These are phyloP conservation scores for Stagonosporopsis tanaceti DNA, from an alignment of 2,329 filamentous ascomycete species.

Conservation along the genomic window DNA sequence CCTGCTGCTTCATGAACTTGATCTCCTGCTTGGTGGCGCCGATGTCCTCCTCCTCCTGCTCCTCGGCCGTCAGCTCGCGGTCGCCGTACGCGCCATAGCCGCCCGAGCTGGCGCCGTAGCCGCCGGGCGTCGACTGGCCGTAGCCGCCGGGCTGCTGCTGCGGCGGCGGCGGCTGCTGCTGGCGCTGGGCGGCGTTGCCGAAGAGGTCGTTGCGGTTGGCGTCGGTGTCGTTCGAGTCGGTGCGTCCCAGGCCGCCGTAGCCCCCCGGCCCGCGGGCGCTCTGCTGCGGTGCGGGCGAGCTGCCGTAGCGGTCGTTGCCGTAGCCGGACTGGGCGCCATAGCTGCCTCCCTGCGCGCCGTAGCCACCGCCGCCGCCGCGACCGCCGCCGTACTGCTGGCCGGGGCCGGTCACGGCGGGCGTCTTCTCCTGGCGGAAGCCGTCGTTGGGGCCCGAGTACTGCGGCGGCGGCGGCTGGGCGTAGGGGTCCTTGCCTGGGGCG, in stretches of 20 bases:
- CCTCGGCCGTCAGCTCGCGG: slow-evolving; percentile 81
- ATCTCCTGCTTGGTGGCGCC: slow-evolving; percentile 77
- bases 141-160: slow-evolving; percentile 42
- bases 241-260: slow-evolving; percentile 49
- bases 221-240: slow-evolving; percentile 59
- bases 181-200: slow-evolving; percentile 62
- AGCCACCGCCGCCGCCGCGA: slow-evolving; percentile 33
- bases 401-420: slow-evolving; percentile 52
- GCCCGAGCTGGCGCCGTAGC: slow-evolving; percentile 32
- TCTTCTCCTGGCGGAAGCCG: slow-evolving; percentile 53
- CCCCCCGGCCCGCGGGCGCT: slow-evolving; percentile 46
- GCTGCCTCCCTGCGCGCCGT: slow-evolving; percentile 39
- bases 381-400: slow-evolving; percentile 55
- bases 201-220: slow-evolving; percentile 71
- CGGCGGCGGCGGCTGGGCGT: slow-evolving; percentile 56
- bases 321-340: slow-evolving; percentile 49
- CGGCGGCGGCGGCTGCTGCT: slow-evolving; percentile 41
- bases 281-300: slow-evolving; percentile 27
- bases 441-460: slow-evolving; percentile 48
- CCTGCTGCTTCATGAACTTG: slow-evolving; percentile 73
- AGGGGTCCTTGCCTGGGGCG: slow-evolving; percentile 59
- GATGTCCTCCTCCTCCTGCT: slow-evolving; percentile 76
- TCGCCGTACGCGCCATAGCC: slow-evolving; percentile 66
- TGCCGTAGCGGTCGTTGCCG: slow-evolving; percentile 61
- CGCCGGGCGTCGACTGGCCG: slow-evolving; percentile 29